Conservation (phyloP, 352 stramenopile species). For the Phytopythium kandeliae region DNA sequence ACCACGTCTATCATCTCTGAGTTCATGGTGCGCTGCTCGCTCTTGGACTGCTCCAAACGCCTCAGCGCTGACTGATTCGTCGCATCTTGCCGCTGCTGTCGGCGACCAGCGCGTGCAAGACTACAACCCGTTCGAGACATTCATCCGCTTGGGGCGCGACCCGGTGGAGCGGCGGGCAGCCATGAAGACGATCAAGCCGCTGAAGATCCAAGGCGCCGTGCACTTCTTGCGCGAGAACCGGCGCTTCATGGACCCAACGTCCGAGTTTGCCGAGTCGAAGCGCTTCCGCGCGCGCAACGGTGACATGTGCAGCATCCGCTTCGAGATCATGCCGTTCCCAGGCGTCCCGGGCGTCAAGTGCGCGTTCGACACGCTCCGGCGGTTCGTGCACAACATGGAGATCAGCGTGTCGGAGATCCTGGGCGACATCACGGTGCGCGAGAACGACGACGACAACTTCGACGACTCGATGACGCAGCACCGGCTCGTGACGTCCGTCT, state of each 20-base stretch:
- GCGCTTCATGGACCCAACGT: conserved; percentile 23
- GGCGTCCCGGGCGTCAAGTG: conserved; percentile 18
- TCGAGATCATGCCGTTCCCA: conserved; percentile 40
- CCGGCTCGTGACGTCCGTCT: conserved; percentile 26
- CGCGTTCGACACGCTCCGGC: conserved; percentile 31
- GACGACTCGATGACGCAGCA: conserved; percentile 27
- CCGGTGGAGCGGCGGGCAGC: conserved; percentile 8
- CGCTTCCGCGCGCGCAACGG: conserved; percentile 26
- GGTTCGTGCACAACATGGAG: conserved; percentile 42
- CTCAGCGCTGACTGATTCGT: neutral
- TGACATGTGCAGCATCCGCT: conserved; percentile 27
- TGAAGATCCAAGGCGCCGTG: conserved; percentile 28
- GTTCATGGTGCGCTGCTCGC: conserved; percentile 13
- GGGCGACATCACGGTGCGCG: conserved; percentile 37
- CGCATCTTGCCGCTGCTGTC: too few relatives aligned
- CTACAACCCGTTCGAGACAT: conserved; percentile 18
- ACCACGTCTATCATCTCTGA: conserved; percentile 16
- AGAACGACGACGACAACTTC: conserved; percentile 37
- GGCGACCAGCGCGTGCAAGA: conserved; percentile 11
- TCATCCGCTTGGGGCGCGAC: conserved; percentile 13
- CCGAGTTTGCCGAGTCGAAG: conserved; percentile 33
- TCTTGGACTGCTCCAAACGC: neutral
- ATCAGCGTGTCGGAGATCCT: conserved; percentile 38
- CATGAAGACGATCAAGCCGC: conserved; percentile 21
- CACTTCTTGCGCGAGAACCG: conserved; percentile 29